Percentiles rank a stretch among this genome's conserved stretches.
Conservation (phyloP, 495 filamentous ascomycete genomes). For the Aspergillus leporis region DNA sequence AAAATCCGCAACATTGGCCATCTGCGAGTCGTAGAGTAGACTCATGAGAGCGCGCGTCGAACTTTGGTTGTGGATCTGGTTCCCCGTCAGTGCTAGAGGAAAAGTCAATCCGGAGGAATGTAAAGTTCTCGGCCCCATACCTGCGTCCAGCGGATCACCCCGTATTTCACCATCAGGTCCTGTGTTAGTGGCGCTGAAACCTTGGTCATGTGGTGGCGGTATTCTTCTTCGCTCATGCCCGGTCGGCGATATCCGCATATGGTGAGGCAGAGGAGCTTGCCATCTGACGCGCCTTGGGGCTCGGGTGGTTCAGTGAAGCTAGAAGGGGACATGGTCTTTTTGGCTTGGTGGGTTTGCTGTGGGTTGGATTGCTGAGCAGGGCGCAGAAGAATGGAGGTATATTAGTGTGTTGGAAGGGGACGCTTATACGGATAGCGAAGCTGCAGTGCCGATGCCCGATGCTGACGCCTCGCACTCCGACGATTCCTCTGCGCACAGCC, state of each 20-base stretch:
- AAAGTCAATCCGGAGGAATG: too few species aligned
- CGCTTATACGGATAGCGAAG: conserved; percentile 19
- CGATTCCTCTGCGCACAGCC: too few species aligned
- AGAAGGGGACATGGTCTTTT: conserved; percentile 11
- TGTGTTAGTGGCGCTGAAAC: conserved; percentile 43
- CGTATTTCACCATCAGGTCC: conserved; percentile 48
- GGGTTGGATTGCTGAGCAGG: conserved; percentile 24
- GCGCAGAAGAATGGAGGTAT: conserved; percentile 36
- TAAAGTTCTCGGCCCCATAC: too few species aligned
- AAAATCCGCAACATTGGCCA: conserved; percentile 44
- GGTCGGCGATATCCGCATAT: conserved; percentile 50
- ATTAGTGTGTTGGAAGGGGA: conserved; percentile 18
- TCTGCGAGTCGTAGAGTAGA: conserved; percentile 38
- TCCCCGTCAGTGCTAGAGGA: conserved; percentile 1
- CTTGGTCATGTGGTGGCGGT: conserved; percentile 48
- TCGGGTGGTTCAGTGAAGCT: conserved; percentile 17
- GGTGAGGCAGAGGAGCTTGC: conserved; percentile 39
- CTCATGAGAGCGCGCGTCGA: conserved; percentile 38
- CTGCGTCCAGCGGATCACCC: conserved; percentile 39
- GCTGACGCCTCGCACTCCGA: too few species aligned
- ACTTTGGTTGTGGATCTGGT: conserved; percentile 38
- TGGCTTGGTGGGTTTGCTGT: conserved; percentile 15
- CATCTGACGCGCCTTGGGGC: neutral
- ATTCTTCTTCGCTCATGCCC: conserved; percentile 52
- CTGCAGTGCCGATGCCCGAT: conserved; percentile 27